Percentiles rank a stretch among this genome's conserved stretches.
phyloP scores from a whole-genome alignment of 805 yeast species.

The Lipomyces yamanashiensis region DNA sequence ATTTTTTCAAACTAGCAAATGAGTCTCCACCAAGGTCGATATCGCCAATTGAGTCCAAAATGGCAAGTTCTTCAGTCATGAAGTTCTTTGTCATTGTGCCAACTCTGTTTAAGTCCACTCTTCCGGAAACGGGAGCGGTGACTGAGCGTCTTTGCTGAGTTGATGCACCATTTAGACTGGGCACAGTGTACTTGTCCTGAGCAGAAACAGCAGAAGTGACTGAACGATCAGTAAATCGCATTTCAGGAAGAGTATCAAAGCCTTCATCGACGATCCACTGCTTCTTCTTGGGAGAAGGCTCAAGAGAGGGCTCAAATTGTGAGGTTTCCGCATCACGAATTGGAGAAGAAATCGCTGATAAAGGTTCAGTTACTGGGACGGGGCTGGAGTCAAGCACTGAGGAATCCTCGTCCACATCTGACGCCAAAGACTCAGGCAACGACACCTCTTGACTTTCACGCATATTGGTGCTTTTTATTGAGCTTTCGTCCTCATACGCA shows the following conservation, averaged over 20 bases:
- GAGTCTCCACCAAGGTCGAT: constrained; percentile 9
- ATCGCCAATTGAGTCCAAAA: constrained; percentile 21
- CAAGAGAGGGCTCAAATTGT: neutral
- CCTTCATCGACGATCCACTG: constrained; percentile 10
- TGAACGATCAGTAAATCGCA: constrained; percentile 1
- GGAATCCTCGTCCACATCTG: constrained; percentile 2
- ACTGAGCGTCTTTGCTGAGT: constrained; percentile 7
- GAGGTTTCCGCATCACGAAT: neutral
- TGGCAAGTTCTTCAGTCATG: constrained; percentile 18
- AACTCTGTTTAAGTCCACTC: neutral
- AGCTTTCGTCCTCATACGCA: constrained; percentile 14
- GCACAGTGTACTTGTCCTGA: neutral
- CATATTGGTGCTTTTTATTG: neutral
- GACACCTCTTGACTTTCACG: neutral
- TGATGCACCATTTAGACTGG: neutral
- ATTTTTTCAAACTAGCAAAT: neutral
- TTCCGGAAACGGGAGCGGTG: constrained; percentile 2
- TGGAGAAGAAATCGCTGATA: neutral
- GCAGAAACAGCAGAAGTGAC: neutral
- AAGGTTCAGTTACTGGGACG: neutral
- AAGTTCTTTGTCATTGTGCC: constrained; percentile 14
- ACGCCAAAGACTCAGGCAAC: neutral
- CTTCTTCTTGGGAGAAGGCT: neutral
- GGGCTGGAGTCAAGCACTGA: neutral
- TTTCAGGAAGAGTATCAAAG: neutral